Conservation (phyloP, 805 yeast species). For the Lipomyces yamanashiensis region DNA sequence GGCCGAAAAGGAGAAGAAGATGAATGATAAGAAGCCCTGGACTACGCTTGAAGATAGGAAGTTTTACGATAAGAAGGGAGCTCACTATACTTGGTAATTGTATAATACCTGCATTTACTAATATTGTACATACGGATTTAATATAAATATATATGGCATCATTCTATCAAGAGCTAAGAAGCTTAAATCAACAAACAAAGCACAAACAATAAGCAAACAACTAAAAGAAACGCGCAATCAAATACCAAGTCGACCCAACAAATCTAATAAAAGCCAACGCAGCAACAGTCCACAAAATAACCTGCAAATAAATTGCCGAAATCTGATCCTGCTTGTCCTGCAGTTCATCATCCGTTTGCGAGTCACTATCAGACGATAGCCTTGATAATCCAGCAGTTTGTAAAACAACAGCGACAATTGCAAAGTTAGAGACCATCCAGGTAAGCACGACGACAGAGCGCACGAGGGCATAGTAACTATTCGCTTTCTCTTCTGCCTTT, state of each 20-base stretch:
- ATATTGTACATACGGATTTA: neutral
- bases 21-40: conserved; percentile 58
- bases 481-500: conserved; percentile 46
- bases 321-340: conserved; percentile 6
- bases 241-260: conserved; percentile 69
- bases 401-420: conserved; percentile 83
- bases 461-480: conserved; percentile 85
- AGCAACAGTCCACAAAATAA: conserved; percentile 93
- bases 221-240: conserved; percentile 47
- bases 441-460: conserved; percentile 92
- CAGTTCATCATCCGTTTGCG: conserved; percentile 43
- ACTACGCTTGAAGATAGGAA: conserved; percentile 49
- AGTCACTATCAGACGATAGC: conserved; percentile 64
- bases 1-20: conserved; percentile 60
- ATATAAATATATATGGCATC: neutral
- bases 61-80: conserved; percentile 45
- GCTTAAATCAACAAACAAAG: too few species aligned
- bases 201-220: neutral
- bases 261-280: conserved; percentile 80
- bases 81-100: conserved; percentile 47
- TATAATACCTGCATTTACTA: neutral
- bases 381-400: conserved; percentile 77
- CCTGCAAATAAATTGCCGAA: conserved; percentile 16
- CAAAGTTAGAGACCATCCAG: conserved; percentile 87
- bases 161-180: neutral